Percentiles rank a stretch among this genome's conserved stretches.
phyloP scores from a whole-genome alignment of 2,329 filamentous ascomycete species.

The Monosporascus ibericus region DNA sequence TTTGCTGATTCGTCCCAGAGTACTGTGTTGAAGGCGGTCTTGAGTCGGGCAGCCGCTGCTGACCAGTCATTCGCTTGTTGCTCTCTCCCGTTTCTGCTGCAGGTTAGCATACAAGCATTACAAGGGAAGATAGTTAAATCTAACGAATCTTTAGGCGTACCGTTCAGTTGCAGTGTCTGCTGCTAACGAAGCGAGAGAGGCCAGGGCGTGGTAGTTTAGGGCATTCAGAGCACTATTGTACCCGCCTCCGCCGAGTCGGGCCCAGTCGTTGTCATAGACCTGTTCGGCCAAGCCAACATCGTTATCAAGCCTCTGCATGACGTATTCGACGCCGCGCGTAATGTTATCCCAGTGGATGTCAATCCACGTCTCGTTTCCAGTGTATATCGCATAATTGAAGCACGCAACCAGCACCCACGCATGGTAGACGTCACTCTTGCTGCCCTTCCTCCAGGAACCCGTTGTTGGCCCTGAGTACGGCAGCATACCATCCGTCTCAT shows the following conservation, averaged over 20 bases:
- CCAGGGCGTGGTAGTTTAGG: conserved; percentile 24
- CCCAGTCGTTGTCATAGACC: conserved; percentile 23
- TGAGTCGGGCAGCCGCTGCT: conserved; percentile 4
- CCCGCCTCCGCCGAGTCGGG: conserved; percentile 20
- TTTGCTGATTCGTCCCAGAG: conserved; percentile 37
- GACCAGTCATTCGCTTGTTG: conserved; percentile 6
- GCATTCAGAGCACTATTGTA: conserved; percentile 27
- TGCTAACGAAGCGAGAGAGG: conserved; percentile 14
- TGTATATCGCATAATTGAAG: conserved; percentile 45
- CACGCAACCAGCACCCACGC: conserved; percentile 46
- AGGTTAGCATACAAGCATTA: background rate
- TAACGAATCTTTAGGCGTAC: background rate
- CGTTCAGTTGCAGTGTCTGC: background rate
- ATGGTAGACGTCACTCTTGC: conserved; percentile 17
- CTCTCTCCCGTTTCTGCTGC: background rate
- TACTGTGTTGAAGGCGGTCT: conserved; percentile 34
- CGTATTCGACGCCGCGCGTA: conserved; percentile 22
- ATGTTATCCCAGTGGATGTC: conserved; percentile 36
- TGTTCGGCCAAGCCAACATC: conserved; percentile 10
- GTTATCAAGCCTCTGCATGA: conserved; percentile 8
- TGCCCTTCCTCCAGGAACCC: conserved; percentile 10
- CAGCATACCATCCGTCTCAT: conserved; percentile 14
- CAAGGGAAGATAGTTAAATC: background rate
- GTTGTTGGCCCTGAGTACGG: conserved; percentile 19
- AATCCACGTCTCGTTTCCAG: conserved; percentile 36